phyloP scores from a whole-genome alignment of 495 filamentous ascomycete species.

The Lasiosphaeriaceae sp. region DNA sequence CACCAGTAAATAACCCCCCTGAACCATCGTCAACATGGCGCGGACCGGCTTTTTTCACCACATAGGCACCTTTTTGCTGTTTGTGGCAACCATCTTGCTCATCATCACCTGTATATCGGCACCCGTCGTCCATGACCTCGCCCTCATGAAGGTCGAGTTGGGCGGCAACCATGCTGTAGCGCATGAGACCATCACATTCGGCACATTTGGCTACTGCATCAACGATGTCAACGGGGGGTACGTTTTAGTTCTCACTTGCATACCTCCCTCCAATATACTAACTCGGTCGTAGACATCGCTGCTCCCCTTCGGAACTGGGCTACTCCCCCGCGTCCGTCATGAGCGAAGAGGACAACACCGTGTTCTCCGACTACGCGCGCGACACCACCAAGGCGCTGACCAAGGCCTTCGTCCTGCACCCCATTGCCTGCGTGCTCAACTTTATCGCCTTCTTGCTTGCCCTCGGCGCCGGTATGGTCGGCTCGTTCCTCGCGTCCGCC shows the following conservation, averaged over 20 bases:
- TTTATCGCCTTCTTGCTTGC: conserved; percentile 57
- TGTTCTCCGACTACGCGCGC: conserved; percentile 39
- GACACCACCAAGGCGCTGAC: conserved; percentile 48
- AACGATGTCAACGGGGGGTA: conserved; percentile 21
- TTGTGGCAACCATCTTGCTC: conserved; percentile 50
- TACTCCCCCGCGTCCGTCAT: conserved; percentile 50
- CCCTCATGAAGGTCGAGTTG: conserved; percentile 48
- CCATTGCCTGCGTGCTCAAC: conserved; percentile 51
- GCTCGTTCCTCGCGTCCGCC: conserved; percentile 47
- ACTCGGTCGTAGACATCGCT: conserved; percentile 35
- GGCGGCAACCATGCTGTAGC: conserved; percentile 11
- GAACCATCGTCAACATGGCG: conserved; percentile 29
- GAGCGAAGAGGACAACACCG: conserved; percentile 23
- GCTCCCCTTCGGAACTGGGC: conserved; percentile 44
- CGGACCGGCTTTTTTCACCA: conserved; percentile 52
- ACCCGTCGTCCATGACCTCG: conserved; percentile 50
- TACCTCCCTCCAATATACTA: conserved; percentile 4
- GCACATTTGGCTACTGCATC: conserved; percentile 56
- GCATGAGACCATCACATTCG: conserved; percentile 42
- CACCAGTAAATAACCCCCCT: background rate
- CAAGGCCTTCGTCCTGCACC: conserved; percentile 57
- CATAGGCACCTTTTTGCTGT: conserved; percentile 56
- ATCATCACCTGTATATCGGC: conserved; percentile 57
- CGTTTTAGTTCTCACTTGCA: background rate
- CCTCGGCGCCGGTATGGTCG: conserved; percentile 50